phyloP scores from a whole-genome alignment of 148 eudicot species.

The Persicaria tinctoria region DNA sequence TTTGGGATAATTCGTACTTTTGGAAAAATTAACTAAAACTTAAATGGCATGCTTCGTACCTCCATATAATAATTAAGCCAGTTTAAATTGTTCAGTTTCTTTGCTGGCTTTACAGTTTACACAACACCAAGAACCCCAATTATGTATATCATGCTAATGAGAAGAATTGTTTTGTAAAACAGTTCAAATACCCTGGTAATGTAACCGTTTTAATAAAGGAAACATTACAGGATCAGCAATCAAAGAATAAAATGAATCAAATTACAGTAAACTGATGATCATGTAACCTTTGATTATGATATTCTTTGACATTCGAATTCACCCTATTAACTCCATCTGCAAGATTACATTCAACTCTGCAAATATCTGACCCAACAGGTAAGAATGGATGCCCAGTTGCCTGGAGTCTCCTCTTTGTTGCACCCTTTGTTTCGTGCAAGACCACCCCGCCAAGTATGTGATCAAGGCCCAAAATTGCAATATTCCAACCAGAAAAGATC shows the following conservation, averaged over 20 bases:
- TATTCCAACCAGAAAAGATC: neutral
- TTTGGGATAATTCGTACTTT: neutral
- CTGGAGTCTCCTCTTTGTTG: constrained; percentile 2
- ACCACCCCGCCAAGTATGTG: neutral
- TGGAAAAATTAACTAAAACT: no score
- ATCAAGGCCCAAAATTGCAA: neutral
- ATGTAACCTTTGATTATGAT: neutral
- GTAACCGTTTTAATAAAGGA: neutral
- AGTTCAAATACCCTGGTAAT: neutral
- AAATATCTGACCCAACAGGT: neutral
- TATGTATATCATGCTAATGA: neutral
- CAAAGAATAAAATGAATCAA: constrained; percentile 4
- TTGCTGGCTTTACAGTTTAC: no score
- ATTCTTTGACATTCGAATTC: neutral
- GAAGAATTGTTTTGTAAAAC: neutral
- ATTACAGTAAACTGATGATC: neutral
- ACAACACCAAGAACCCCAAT: no score
- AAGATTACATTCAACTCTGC: neutral
- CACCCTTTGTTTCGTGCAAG: neutral
- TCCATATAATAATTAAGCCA: no score
- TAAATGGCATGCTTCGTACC: no score
- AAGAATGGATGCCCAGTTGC: neutral
- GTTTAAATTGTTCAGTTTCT: no score
- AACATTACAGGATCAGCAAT: neutral
- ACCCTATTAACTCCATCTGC: constrained; percentile 4